Conservation (phyloP, 768 basidiomycete species). For the Leccinum barrowsii region DNA sequence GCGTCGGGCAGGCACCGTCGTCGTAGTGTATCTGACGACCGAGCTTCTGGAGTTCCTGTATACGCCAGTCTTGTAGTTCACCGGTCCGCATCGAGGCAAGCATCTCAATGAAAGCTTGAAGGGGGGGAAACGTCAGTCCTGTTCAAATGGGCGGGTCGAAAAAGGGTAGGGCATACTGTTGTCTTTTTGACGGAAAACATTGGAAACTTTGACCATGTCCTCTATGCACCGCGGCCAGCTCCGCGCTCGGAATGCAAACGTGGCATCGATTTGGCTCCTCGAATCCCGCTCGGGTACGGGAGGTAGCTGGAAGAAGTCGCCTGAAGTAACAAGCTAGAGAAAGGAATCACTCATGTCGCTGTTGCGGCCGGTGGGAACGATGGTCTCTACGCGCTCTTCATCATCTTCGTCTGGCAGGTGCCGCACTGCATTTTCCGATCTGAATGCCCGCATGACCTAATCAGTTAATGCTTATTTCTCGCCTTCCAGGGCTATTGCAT, state of each 20-base stretch:
- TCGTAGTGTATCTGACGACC: too few relatives aligned
- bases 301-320: constrained; percentile 81
- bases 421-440: too few relatives aligned
- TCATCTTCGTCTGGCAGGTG: too few relatives aligned
- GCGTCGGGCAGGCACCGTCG: too few relatives aligned
- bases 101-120: constrained; percentile 85
- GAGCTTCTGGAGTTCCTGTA: too few relatives aligned
- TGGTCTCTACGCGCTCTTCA: too few relatives aligned
- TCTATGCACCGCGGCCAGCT: constrained; percentile 57
- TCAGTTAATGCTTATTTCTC: too few relatives aligned
- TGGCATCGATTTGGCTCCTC: constrained; percentile 46
- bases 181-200: constrained; percentile 69
- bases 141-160: neutral
- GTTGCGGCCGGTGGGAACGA: too few relatives aligned
- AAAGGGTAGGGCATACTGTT: constrained; percentile 32
- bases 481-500: too few relatives aligned
- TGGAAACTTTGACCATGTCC: constrained; percentile 43
- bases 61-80: too few relatives aligned
- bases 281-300: constrained; percentile 56
- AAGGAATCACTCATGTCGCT: constrained; percentile 1
- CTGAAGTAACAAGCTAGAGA: constrained; percentile 63
- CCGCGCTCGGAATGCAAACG: constrained; percentile 64
- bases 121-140: neutral
- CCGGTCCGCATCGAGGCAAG: constrained; percentile 59
- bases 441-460: too few relatives aligned